Percentiles rank a stretch among this genome's conserved stretches.
phyloP scores from a whole-genome alignment of 352 stramenopile species.

The Pythium dissotocum region DNA sequence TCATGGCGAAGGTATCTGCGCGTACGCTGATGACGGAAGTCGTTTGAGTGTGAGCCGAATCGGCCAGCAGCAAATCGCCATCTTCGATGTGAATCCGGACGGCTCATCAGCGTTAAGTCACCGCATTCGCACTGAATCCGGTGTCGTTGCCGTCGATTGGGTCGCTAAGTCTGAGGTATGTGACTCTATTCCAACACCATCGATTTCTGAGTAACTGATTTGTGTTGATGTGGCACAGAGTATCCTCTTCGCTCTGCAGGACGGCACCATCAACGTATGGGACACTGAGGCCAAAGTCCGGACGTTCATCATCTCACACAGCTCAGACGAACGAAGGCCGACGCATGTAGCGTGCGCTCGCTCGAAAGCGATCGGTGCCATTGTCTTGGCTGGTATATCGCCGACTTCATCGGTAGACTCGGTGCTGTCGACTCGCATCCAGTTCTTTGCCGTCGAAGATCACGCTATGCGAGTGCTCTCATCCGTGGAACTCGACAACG shows the following conservation, averaged over 20 bases:
- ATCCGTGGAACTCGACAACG: constrained; percentile 12
- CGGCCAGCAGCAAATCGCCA: not conserved
- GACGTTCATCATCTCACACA: constrained; percentile 26
- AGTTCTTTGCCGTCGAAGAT: constrained; percentile 27
- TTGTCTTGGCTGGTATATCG: constrained; percentile 3
- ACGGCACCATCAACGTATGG: constrained; percentile 28
- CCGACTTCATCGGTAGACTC: not conserved
- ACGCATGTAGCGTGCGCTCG: constrained; percentile 16
- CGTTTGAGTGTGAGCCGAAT: not conserved
- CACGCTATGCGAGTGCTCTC: constrained; percentile 18
- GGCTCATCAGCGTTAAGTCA: not conserved
- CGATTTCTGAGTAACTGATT: not conserved
- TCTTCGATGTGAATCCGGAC: constrained; percentile 9
- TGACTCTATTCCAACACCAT: not conserved
- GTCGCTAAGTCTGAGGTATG: constrained; percentile 22
- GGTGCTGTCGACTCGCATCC: constrained; percentile 5
- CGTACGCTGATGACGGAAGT: constrained; percentile 5
- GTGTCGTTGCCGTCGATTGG: constrained; percentile 18
- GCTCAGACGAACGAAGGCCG: constrained; percentile 14
- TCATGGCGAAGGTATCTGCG: constrained; percentile 3
- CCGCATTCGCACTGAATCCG: constrained; percentile 10
- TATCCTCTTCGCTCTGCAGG: constrained; percentile 24
- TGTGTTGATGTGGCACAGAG: constrained; percentile 9
- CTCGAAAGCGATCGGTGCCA: constrained; percentile 9
- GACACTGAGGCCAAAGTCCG: constrained; percentile 5